A percentile compares a stretch with the other conserved stretches of the same genome.
These are phyloP conservation scores for Eucalyptus victrix DNA, from an alignment of 345 rosid species.

Conservation along the genomic window DNA sequence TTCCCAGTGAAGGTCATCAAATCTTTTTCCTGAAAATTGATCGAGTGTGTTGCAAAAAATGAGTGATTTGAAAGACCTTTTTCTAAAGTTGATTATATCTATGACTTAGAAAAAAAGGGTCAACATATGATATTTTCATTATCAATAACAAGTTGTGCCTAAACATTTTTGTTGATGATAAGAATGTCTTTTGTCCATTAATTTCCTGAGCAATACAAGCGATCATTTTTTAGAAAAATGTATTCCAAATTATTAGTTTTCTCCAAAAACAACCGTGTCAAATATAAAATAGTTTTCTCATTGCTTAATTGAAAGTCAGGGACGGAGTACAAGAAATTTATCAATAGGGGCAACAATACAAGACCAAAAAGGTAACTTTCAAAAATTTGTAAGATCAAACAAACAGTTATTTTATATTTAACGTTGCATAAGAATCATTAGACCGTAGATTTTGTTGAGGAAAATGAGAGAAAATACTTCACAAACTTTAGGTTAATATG, in stretches of 20 bases:
- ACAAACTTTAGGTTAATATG: too few relatives aligned
- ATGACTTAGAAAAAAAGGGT: neutral
- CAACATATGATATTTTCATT: neutral
- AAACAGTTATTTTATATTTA: neutral
- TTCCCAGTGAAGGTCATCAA: too few relatives aligned
- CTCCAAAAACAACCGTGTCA: neutral
- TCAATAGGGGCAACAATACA: neutral
- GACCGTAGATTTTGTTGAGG: neutral
- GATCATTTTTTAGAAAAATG: neutral
- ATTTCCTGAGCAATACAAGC: neutral
- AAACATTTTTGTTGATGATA: neutral
- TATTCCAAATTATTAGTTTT: neutral
- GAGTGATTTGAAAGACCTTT: too few relatives aligned
- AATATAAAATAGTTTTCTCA: neutral
- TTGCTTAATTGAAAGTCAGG: neutral
- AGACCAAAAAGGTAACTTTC: neutral
- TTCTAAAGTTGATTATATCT: too few relatives aligned
- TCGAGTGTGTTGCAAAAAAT: too few relatives aligned
- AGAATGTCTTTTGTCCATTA: neutral
- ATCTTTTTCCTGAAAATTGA: too few relatives aligned
- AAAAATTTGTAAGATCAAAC: neutral
- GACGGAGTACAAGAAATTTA: neutral
- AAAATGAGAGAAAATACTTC: neutral
- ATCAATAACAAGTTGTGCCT: neutral
- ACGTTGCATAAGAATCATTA: neutral